Evolutionary conservation across 345 rosid genomes (phyloP), one percentile per base, ranked within the genome.

Genomic region (Xanthoceras sorbifolium): DNA sequence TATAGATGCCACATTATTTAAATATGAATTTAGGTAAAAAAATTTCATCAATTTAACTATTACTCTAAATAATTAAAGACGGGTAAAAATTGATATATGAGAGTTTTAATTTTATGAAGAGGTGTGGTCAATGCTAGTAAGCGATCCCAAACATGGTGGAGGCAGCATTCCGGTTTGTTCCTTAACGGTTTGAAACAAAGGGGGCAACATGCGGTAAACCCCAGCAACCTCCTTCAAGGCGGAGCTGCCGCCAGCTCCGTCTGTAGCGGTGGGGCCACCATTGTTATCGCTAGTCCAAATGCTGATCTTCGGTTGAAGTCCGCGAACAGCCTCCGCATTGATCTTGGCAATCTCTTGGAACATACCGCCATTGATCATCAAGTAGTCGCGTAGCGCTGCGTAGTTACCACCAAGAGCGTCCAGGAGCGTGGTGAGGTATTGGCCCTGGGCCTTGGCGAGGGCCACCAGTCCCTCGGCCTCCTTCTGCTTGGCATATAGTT

Each of bases 151-250:
- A 91, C 91, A 93, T 0, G 91, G 54, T 1, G 98, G 92, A 7
- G 97, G 97, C 2, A 78, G 80, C 95, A 90, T 92, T 50, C 93
- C 97, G 0, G 95, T 93, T 65, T 92, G 97, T 29, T 93, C 93
- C 1, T 93, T 84, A 69, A 93, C 97, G 15, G 97, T 93, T 76
- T 88, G 81, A 10, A 93, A 80, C 86, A 90, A 81, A 0, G 95
- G 94, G 25, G 94, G 97, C 79, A 92, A 61, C 95, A 84, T 85
- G 73, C 81, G 82, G 64, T 90, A 92, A 26, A 94, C 84, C 12
- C 94, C 93, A 22, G 95, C 92, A 67, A 93, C 55, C 76, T 92
- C 93, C 71, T 87, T 88, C 91, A 93, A 75, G 15, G 82, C 92
- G 46, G 72, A 64, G 38, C 55, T 40, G 2, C 72, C 71, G 2